Base-by-base conservation (phyloP, 2,329 filamentous ascomycete genomes). In the Colletotrichum brevisporum region DNA sequence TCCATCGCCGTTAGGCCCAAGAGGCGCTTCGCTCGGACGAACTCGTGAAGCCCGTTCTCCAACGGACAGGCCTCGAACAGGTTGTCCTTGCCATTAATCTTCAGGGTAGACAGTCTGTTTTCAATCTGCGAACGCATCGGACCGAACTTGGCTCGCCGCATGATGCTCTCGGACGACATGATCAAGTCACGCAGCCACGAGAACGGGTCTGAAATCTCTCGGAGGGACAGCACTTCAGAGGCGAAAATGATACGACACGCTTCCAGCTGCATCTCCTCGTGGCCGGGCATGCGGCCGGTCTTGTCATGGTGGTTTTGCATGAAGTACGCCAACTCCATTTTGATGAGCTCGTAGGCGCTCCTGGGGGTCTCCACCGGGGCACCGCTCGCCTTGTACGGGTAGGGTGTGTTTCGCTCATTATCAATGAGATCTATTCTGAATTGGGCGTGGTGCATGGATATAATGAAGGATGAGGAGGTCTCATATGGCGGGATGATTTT, bases 381-480 rank as follows among this genome's bases (percentile, higher is more conserved):
- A 12, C 79, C 78, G 69, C 81, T 83, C 45, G 86, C 86, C 74
- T 82, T 79, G 75, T 82, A 90, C 26, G 88, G 88, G 52, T 86
- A 77, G 10, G 88, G 86, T 15, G 84, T 85, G 47, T 86, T 86
- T 76, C 88, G 83, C 75, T 91, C 89, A 78, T 89, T 82, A 76
- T 91, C 87, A 81, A 91, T 90, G 63, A 91, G 83, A 81, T 90
- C 88, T 90, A 77, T 76, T n/a, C n/a, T n/a, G n/a, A n/a, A n/a
- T n/a, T n/a, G n/a, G n/a, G n/a, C n/a, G n/a, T n/a, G n/a, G n/a
- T n/a, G n/a, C n/a, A n/a, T n/a, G n/a, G n/a, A n/a, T n/a, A n/a
- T n/a, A n/a, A n/a, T n/a, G n/a, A n/a, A n/a, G n/a, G n/a, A n/a
- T n/a, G n/a, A n/a, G n/a, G n/a, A n/a, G n/a, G 76, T 76, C 80